Conservation (phyloP, 163 green algal genomes). For the Prototheca wickerhamii region DNA sequence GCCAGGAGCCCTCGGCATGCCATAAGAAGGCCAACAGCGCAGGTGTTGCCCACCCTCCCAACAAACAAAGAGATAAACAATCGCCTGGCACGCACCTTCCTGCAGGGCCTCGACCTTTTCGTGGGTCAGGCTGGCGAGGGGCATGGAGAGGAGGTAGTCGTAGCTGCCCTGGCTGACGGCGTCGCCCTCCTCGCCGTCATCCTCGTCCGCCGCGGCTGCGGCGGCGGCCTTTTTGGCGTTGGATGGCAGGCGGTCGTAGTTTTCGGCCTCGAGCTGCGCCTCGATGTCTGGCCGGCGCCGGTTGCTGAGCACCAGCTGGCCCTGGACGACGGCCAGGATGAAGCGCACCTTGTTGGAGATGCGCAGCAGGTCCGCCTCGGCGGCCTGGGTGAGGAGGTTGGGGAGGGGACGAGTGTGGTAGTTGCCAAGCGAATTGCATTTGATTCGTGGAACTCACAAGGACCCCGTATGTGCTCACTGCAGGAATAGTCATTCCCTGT, state of each 20-base stretch:
- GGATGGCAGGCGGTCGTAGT: conserved; percentile 59
- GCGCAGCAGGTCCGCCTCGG: conserved; percentile 63
- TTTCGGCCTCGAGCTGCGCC: conserved; percentile 64
- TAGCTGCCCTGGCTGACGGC: conserved; percentile 42
- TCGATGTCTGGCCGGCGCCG: conserved; percentile 79
- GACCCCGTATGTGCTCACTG: too few relatives aligned
- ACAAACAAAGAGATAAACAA: not conserved
- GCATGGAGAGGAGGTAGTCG: conserved; percentile 97
- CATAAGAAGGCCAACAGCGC: too few relatives aligned
- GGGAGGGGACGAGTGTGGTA: not conserved
- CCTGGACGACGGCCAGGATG: conserved; percentile 85
- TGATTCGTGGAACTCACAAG: too few relatives aligned
- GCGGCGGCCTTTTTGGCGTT: conserved; percentile 25
- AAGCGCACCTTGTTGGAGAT: conserved; percentile 85
- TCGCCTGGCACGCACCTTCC: not conserved
- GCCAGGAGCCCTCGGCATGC: too few relatives aligned
- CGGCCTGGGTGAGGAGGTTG: conserved; percentile 30
- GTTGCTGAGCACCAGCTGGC: conserved; percentile 73
- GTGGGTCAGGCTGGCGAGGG: conserved; percentile 82
- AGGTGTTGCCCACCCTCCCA: not conserved
- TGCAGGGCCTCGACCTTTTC: conserved; percentile 78
- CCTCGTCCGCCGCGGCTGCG: conserved; percentile 16
- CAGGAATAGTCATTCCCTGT: too few relatives aligned
- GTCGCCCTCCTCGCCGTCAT: conserved; percentile 31
- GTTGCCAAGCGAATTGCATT: too few relatives aligned